Evolutionary conservation across 805 yeast species (phyloP), one percentile per base, ranked within the genome.

Genomic region (Saccharomycopsis sp.): DNA sequence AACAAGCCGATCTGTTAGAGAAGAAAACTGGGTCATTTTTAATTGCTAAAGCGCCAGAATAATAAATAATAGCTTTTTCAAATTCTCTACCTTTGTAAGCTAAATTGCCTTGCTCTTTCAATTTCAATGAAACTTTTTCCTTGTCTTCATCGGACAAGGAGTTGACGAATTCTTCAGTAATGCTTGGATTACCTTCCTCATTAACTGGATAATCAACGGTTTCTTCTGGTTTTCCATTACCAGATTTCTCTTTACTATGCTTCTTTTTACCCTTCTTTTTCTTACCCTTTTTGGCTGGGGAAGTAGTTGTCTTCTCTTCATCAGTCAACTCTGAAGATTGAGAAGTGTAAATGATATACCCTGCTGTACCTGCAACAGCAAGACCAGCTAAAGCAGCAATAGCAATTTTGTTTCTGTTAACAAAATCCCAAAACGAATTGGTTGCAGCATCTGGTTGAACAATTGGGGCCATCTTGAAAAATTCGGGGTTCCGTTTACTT

Each of bases 1-100:
- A 85, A 66, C 96, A 90, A 14, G 98, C 98, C 23, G 97, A 88
- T 66, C 97, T 80, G 71, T 93, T 93, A 51, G 97, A 87, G 68
- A 81, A 90, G 67, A 75, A 93, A 28, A 89, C 84, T 4, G 97
- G 88, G 64, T 93, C 97, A 54, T 72, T 65, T 60, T 82, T 81
- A 59, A 86, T 71, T 44, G 70, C 60, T 54, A 93, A 70, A 8
- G 98, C 97, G 46, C 75, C 77, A 35, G 85, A 63, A 69, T 93
- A 93, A 63, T 72, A 81, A 37, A 74, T 77, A 56, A 88, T 76
- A 36, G 97, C 97, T n/a, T 72, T 71, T 44, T 77, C 72, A 59
- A 72, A 85, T 43, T 82, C 69, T 65, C 85, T 82, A 27, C 59
- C 58, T 63, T 81, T 84, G 72, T 85, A 93, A 47, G 68, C 76